Base-by-base conservation (phyloP, 352 stramenopile genomes). In the Phytopythium helicoides region DNA sequence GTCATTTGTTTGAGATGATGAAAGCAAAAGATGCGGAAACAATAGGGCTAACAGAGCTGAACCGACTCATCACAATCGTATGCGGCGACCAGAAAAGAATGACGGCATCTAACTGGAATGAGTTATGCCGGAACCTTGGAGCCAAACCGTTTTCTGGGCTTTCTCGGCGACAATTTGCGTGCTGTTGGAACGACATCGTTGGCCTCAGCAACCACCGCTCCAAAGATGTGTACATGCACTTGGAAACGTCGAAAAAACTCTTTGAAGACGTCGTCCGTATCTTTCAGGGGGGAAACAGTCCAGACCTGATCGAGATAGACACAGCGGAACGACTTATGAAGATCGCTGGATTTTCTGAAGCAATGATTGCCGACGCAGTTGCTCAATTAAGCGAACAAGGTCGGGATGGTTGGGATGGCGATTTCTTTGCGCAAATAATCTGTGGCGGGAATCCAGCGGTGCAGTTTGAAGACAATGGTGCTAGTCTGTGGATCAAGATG, bases 101-200 rank as follows among this genome's bases (percentile, higher is more conserved):
- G 50, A 50, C 46, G 0, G 34, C 48, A 9, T 28, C 42, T 0
- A 52, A 66, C 5, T 86, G 75, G 75, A 72, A 64, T 5, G 39
- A 26, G 3, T 21, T 82, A 15, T 86, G 75, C 33, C 46, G 54
- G 2, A 64, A 60, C 3, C 50, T 84, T 22, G 72, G 62, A 4
- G 75, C 75, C 0, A 73, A 71, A 14, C 52, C 72, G 5, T 16
- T 65, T 1, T 35, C 62, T 6, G 75, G 75, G 10, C 55, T 86
- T 9, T 71, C 64, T 3, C 61, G 71, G 11, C 66, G 67, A 10
- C 75, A 86, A 52, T 86, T 86, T 60, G 66, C 72, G 3, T 84
- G 67, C 41, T 78, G 66, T 22, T 83, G 72, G 72, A 66, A 73
- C 44, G 62, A 80, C 33, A 62, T 86, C 11, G 60, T 78, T 1